These are phyloP conservation scores for Plasmopara halstedii DNA, from an alignment of 352 stramenopile genomes.

Conservation along the genomic window DNA sequence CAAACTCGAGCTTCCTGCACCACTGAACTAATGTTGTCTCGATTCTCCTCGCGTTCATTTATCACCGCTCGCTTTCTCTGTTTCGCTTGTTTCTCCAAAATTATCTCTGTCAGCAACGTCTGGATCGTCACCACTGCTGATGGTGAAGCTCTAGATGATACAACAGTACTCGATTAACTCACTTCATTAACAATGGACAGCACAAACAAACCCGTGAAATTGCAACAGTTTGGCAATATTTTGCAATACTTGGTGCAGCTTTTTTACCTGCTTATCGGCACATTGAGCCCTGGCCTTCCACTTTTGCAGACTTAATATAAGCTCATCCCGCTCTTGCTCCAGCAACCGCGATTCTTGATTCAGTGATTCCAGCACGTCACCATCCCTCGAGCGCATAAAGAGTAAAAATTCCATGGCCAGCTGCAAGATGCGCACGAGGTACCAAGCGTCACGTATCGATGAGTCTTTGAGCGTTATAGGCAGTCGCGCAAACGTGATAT, in stretches of 20 bases:
- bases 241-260: constrained; percentile 69
- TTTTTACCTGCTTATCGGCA: constrained; percentile 54
- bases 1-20: constrained; percentile 47
- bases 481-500: constrained; percentile 64
- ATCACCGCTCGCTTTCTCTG: constrained; percentile 4
- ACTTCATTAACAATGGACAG: background rate
- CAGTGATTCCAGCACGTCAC: constrained; percentile 42
- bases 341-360: constrained; percentile 35
- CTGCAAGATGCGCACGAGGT: constrained; percentile 61
- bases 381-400: constrained; percentile 50
- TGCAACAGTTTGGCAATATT: constrained; percentile 68
- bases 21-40: background rate
- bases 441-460: constrained; percentile 48
- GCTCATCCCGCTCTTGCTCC: constrained; percentile 35
- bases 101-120: constrained; percentile 39
- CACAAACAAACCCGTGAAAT: constrained; percentile 41
- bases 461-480: constrained; percentile 15
- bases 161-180: constrained; percentile 1
- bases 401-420: constrained; percentile 73
- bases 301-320: constrained; percentile 31
- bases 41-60: constrained; percentile 1
- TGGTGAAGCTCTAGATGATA: constrained; percentile 33
- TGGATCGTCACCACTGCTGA: constrained; percentile 52
- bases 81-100: constrained; percentile 19
- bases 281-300: constrained; percentile 45